These are phyloP conservation scores for Coix lacrymajobi DNA, from an alignment of 176 grass and related monocot genomes.

Conservation along the genomic window DNA sequence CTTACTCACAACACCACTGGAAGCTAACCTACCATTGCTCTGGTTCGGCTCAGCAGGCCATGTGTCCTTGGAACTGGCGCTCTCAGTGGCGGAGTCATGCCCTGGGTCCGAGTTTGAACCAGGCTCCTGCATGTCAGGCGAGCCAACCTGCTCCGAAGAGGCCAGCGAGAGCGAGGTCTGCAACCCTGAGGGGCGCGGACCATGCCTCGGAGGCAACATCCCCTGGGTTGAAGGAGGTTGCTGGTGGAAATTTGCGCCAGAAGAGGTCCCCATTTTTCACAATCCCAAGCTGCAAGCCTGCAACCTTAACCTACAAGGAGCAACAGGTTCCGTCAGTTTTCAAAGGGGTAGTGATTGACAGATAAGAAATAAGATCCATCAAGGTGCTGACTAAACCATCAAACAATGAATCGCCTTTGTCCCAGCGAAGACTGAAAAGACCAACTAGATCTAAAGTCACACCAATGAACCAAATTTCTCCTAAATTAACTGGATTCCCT, in stretches of 20 bases:
- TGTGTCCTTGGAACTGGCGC: constrained; percentile 86
- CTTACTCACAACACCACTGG: constrained; percentile 13
- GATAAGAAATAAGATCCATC: background rate
- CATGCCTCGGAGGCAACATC: constrained; percentile 48
- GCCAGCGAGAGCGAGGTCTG: constrained; percentile 86
- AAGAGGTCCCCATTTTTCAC: constrained; percentile 66
- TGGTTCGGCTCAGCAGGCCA: constrained; percentile 71
- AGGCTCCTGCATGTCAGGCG: constrained; percentile 78
- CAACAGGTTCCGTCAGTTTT: background rate
- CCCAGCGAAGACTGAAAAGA: background rate
- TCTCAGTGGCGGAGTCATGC: constrained; percentile 86
- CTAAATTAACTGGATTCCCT: background rate
- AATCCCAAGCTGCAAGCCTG: constrained; percentile 13
- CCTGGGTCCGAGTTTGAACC: constrained; percentile 75
- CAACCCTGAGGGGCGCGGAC: constrained; percentile 41
- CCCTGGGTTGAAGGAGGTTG: constrained; percentile 47
- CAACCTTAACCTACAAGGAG: background rate
- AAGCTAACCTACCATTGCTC: constrained; percentile 17
- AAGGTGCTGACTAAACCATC: background rate
- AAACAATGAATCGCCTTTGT: background rate
- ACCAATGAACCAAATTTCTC: background rate
- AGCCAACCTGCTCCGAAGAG: constrained; percentile 71
- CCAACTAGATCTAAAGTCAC: background rate
- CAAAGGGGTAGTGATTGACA: background rate
- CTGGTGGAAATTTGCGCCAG: constrained; percentile 68